These are phyloP conservation scores for Fraxinus paxiana DNA, from an alignment of 305 asterid genomes.

Conservation along the genomic window DNA sequence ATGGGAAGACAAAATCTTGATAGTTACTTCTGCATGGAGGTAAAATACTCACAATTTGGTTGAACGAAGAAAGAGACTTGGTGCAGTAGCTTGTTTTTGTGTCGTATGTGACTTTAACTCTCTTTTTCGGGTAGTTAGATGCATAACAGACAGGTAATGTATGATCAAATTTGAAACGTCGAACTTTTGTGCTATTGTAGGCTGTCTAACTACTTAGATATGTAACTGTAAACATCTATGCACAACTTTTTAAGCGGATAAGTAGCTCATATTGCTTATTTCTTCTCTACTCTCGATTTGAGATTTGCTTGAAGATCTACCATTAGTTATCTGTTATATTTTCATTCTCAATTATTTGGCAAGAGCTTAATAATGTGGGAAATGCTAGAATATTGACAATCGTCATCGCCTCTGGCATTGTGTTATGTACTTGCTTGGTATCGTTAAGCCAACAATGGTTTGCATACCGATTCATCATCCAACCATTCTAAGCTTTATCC, in stretches of 20 bases:
- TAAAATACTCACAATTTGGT: constrained; percentile 18
- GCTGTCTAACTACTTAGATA: neutral
- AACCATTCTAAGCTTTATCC: neutral
- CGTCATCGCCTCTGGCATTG: neutral
- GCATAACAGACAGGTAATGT: constrained; percentile 4
- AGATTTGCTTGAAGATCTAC: neutral
- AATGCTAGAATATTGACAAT: neutral
- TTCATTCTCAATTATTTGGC: neutral
- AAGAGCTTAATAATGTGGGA: neutral
- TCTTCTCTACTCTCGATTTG: neutral
- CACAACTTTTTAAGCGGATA: neutral
- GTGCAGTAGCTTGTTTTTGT: neutral
- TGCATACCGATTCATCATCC: neutral
- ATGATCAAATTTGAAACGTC: neutral
- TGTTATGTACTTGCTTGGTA: neutral
- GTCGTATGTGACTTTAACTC: constrained; percentile 8
- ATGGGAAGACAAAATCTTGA: constrained; percentile 81
- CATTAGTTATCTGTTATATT: neutral
- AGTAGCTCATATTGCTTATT: neutral
- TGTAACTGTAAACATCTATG: neutral
- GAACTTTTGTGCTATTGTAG: constrained; percentile 9
- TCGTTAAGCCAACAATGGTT: neutral
- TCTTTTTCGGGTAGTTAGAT: neutral
- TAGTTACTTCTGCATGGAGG: constrained; percentile 78
- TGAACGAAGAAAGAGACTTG: neutral